These are phyloP conservation scores for Hsuehochloa calcarea DNA, from an alignment of 176 grass and related monocot genomes.

Conservation along the genomic window DNA sequence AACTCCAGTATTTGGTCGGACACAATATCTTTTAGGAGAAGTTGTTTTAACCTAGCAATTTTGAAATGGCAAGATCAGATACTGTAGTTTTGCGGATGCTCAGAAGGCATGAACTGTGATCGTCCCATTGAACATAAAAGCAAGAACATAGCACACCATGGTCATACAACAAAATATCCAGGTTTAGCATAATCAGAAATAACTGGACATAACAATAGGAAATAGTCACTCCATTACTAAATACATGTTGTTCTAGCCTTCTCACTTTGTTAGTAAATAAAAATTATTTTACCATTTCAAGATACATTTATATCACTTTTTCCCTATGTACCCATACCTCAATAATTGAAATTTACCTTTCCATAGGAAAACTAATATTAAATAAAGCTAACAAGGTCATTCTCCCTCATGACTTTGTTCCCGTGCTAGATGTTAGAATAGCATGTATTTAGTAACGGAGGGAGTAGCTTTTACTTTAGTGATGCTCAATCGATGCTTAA, in stretches of 20 bases:
- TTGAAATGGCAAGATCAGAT: slow-evolving; percentile 24
- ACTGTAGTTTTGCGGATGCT: not conserved
- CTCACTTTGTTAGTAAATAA: not conserved
- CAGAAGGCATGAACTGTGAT: not conserved
- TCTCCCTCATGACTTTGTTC: not conserved
- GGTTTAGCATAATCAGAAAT: slow-evolving; percentile 22
- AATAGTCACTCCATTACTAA: not conserved
- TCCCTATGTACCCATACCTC: not conserved
- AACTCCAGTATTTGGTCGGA: slow-evolving; percentile 90
- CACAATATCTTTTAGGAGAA: slow-evolving; percentile 93
- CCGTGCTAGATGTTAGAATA: not conserved
- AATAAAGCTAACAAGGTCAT: not conserved
- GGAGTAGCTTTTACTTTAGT: not conserved
- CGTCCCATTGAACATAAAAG: not conserved
- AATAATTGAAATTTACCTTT: not conserved
- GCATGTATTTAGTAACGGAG: not conserved
- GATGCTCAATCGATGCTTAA: not conserved
- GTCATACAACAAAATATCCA: slow-evolving; percentile 8
- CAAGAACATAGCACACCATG: not conserved
- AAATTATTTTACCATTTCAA: not conserved
- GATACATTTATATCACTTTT: not conserved
- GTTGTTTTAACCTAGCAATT: slow-evolving; percentile 89
- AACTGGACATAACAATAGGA: slow-evolving; percentile 4
- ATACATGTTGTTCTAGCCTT: not conserved
- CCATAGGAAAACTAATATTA: not conserved